These are phyloP conservation scores for Paraphoma chrysanthemicola DNA, from an alignment of 2,329 filamentous ascomycete species.

Conservation along the genomic window DNA sequence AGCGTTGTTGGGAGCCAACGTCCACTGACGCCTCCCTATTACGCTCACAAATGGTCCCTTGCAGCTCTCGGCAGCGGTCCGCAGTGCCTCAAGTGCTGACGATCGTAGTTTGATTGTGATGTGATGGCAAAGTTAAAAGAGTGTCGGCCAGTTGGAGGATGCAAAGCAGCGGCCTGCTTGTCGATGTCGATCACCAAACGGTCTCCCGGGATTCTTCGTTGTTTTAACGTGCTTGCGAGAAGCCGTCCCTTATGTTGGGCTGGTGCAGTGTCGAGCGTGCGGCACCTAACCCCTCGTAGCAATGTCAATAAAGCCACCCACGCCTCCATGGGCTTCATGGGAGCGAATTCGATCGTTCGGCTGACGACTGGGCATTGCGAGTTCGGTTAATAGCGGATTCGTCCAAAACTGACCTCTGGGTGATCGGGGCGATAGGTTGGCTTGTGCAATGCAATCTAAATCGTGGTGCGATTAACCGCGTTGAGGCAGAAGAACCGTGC, in stretches of 20 bases:
- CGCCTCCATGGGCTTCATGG: constrained; percentile 23
- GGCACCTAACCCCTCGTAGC: constrained; percentile 28
- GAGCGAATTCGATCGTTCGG: constrained; percentile 24
- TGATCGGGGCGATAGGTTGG: constrained; percentile 19
- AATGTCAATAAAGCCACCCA: constrained; percentile 38
- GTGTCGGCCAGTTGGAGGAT: constrained; percentile 27
- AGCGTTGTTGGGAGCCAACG: neutral
- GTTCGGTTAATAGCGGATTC: constrained; percentile 32
- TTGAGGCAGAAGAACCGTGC: constrained; percentile 12
- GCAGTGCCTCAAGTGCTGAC: neutral
- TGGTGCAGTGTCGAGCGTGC: constrained; percentile 22
- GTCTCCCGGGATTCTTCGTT: constrained; percentile 20
- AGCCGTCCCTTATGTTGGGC: constrained; percentile 34
- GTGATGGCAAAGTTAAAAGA: constrained; percentile 17
- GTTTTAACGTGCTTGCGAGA: constrained; percentile 26
- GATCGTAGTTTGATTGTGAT: neutral
- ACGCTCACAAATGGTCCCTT: constrained; percentile 18
- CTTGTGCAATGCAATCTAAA: constrained; percentile 35
- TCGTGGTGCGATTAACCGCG: constrained; percentile 23
- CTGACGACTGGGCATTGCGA: constrained; percentile 26
- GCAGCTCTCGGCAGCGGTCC: constrained; percentile 13
- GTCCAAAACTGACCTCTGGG: constrained; percentile 9
- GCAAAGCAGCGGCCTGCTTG: constrained; percentile 8
- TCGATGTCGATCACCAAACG: constrained; percentile 32
- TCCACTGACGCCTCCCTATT: neutral